phyloP scores from a whole-genome alignment of 371 early-diverging fungal species.

The Mucor plumbeus region DNA sequence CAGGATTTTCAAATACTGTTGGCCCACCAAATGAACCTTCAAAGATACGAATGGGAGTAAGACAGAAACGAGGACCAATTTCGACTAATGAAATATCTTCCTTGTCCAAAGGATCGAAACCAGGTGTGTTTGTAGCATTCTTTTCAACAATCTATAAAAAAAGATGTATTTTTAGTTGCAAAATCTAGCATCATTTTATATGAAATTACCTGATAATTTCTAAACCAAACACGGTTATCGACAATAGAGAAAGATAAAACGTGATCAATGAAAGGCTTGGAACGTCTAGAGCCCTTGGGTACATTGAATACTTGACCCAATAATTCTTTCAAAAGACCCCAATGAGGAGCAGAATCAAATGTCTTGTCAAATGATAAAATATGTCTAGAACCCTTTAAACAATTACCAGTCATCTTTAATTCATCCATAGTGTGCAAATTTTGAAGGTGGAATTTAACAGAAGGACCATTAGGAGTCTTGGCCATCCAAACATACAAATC shows the following conservation, averaged over 20 bases:
- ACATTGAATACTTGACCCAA: constrained; percentile 90
- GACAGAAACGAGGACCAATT: constrained; percentile 97
- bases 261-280: constrained; percentile 97
- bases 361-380: constrained; percentile 91
- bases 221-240: constrained; percentile 93
- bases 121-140: constrained; percentile 57
- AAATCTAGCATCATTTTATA: not conserved
- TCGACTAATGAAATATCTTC: constrained; percentile 86
- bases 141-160: constrained; percentile 56
- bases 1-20: constrained; percentile 89
- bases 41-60: constrained; percentile 92
- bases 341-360: constrained; percentile 88
- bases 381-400: constrained; percentile 95
- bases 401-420: constrained; percentile 96
- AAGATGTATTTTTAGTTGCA: constrained; percentile 9
- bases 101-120: constrained; percentile 59
- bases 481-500: constrained; percentile 96
- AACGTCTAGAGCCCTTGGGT: constrained; percentile 86
- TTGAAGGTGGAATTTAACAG: constrained; percentile 93
- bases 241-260: constrained; percentile 89
- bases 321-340: constrained; percentile 86
- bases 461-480: constrained; percentile 95
- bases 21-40: constrained; percentile 94
- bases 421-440: constrained; percentile 99
- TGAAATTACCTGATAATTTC: constrained; percentile 87